Base-by-base conservation (phyloP, 1,284 basidiomycete genomes). In the Microbotryomycetes sp. region DNA sequence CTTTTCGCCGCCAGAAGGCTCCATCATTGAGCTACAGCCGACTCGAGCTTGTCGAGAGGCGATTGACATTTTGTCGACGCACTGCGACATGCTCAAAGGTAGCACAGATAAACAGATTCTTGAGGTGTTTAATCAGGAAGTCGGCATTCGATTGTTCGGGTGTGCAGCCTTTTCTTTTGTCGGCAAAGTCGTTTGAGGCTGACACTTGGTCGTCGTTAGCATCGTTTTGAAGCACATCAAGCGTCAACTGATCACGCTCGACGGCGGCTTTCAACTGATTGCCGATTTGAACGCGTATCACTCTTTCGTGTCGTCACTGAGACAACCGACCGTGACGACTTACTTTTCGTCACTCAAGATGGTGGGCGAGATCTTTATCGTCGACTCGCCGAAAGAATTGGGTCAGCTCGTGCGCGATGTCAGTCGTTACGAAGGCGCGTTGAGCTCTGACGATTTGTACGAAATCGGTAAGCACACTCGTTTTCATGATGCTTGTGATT, bases 191-290 rank as follows among this genome's bases (percentile, higher is more conserved):
- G 16, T 13, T 48, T 31, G 30, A 16, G 16, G 16, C 16, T 46
- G n/a, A 7, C 57, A 15, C 18, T 60, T 23, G 52, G 46, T 2
- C 30, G 18, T 7, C 29, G 16, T 1, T 68, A 94, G 90, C 5
- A 92, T 97, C 70, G 76, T 97, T 29, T 91, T 96, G 74, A 93
- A 96, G 71, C 96, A 98, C 71, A 85, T 98, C 73, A 97, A 98
- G 72, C 83, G 91, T 2, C 91, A 96, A 73, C 96, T 96, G 71
- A 94, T 98, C 66, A 96, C 90, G 1, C 81, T 96, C 26, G 84
- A 81, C 57, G 96, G 96, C 18, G 93, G 92, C 0, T 96, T 97
- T 75, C 90, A 93, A 70, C 86, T 97, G 60, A 97, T 98, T 60
- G 87, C 92, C 1, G 96, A 99, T 75, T 77, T 98, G 64, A 97